These are phyloP conservation scores for Yamadazyma laniorum DNA, from an alignment of 805 yeast genomes.

Conservation along the genomic window DNA sequence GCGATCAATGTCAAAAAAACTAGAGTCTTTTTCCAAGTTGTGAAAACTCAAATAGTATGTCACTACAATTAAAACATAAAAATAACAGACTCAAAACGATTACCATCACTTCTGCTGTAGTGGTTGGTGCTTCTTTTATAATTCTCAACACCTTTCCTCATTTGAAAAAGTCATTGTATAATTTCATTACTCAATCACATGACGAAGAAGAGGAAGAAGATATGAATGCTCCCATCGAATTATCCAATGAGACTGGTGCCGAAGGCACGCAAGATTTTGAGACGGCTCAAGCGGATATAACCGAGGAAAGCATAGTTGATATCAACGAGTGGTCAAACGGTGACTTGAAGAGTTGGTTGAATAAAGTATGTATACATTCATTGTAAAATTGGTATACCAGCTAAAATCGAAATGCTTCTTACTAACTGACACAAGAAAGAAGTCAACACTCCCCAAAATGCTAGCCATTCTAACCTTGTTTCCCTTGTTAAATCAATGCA, in stretches of 20 bases:
- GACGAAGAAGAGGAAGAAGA: slow-evolving; percentile 17
- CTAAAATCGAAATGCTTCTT: too few species aligned
- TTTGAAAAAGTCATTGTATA: slow-evolving; percentile 27
- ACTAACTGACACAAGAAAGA: slow-evolving; percentile 41
- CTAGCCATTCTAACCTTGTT: slow-evolving; percentile 46
- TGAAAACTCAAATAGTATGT: slow-evolving; percentile 12
- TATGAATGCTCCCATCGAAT: slow-evolving; percentile 26
- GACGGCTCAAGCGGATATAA: slow-evolving; percentile 2
- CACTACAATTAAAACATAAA: slow-evolving; percentile 17
- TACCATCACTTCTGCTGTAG: slow-evolving; percentile 39
- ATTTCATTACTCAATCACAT: slow-evolving; percentile 21
- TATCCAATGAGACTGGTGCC: slow-evolving; percentile 10
- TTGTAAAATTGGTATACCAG: too few species aligned
- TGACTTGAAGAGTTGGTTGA: slow-evolving; percentile 34
- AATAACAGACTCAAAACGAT: slow-evolving; percentile 14
- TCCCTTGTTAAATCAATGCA: slow-evolving; percentile 46
- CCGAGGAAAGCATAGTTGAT: slow-evolving; percentile 23
- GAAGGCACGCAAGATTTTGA: slow-evolving; percentile 1
- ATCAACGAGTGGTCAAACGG: slow-evolving; percentile 35
- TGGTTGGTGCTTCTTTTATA: slow-evolving; percentile 42
- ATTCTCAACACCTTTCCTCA: slow-evolving; percentile 52
- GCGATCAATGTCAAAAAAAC: background rate
- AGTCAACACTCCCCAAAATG: slow-evolving; percentile 44
- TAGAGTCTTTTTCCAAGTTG: background rate
- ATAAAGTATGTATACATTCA: slow-evolving; percentile 32